Evolutionary conservation across 768 basidiomycete species (phyloP).

Genomic region (Melanogaster broomeanus): DNA sequence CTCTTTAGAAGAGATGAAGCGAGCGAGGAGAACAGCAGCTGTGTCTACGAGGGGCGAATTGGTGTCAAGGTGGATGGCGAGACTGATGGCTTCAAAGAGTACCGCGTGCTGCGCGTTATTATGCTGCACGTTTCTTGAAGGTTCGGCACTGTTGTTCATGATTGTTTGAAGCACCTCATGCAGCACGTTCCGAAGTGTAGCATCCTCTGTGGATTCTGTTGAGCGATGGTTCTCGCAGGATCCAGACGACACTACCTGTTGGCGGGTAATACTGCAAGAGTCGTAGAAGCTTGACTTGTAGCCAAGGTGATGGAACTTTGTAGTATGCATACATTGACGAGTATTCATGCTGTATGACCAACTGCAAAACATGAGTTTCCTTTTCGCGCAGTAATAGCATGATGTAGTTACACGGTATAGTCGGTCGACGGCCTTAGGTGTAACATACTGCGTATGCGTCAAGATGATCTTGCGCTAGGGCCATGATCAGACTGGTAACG

Average conservation of each 20-base stretch:
- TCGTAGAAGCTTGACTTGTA: conserved; percentile 93
- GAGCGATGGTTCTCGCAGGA: conserved; percentile 4
- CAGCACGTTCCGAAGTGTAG: conserved; percentile 72
- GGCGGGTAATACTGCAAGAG: conserved; percentile 95
- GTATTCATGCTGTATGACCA: conserved; percentile 91
- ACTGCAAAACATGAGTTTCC: conserved; percentile 42
- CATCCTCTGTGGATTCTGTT: conserved; percentile 64
- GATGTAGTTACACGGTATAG: conserved; percentile 64
- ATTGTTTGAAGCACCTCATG: conserved; percentile 85
- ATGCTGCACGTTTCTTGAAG: conserved; percentile 93
- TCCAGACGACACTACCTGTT: conserved; percentile 58
- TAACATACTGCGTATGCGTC: conserved; percentile 92
- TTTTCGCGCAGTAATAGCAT: not conserved
- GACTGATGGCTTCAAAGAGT: conserved; percentile 96
- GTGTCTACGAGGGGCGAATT: conserved; percentile 85
- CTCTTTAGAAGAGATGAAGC: conserved; percentile 97
- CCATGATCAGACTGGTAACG: conserved; percentile 90
- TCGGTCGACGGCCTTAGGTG: conserved; percentile 90
- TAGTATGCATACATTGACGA: conserved; percentile 92
- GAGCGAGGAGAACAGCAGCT: conserved; percentile 88
- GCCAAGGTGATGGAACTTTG: conserved; percentile 96
- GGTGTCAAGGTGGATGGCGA: conserved; percentile 94
- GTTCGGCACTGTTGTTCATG: conserved; percentile 90
- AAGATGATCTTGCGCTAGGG: conserved; percentile 90
- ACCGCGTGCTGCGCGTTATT: conserved; percentile 98